A percentile compares a stretch with the other conserved stretches of the same genome.
Conservation (phyloP, 345 rosid species). For the Salix arbutifolia region DNA sequence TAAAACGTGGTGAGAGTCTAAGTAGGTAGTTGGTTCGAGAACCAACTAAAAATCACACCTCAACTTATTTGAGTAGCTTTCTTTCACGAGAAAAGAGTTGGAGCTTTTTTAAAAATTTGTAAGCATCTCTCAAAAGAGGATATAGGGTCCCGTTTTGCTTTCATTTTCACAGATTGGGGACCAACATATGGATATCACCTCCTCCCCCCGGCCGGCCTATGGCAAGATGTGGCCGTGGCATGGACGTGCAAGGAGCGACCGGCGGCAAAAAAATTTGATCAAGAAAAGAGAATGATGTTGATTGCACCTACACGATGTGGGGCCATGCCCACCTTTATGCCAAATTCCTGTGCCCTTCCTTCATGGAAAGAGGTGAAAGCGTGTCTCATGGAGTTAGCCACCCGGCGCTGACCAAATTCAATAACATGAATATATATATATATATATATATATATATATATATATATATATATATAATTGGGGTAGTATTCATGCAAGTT, state of each 20-base stretch:
- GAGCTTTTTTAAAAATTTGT: neutral
- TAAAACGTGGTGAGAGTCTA: no score
- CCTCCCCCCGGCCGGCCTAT: neutral
- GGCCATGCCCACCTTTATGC: neutral
- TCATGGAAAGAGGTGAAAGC: no score
- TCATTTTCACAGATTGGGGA: neutral
- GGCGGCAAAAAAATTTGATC: constrained; percentile 22
- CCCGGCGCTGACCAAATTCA: no score
- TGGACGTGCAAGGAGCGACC: constrained; percentile 15
- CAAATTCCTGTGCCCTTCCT: neutral
- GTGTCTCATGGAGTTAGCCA: no score
- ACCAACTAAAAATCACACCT: neutral
- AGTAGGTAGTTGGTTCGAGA: neutral
- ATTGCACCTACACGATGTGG: constrained; percentile 1
- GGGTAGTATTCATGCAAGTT: no score
- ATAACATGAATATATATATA: no score
- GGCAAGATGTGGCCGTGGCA: neutral
- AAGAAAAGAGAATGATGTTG: neutral
- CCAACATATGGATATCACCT: neutral
- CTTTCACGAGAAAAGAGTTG: no score
- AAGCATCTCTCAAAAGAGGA: neutral
- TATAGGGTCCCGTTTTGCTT: neutral
- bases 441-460: no score
- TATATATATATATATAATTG: no score
- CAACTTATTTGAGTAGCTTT: no score